These are phyloP conservation scores for Raddia guianensis DNA, from an alignment of 176 grass and related monocot species.

Conservation along the genomic window DNA sequence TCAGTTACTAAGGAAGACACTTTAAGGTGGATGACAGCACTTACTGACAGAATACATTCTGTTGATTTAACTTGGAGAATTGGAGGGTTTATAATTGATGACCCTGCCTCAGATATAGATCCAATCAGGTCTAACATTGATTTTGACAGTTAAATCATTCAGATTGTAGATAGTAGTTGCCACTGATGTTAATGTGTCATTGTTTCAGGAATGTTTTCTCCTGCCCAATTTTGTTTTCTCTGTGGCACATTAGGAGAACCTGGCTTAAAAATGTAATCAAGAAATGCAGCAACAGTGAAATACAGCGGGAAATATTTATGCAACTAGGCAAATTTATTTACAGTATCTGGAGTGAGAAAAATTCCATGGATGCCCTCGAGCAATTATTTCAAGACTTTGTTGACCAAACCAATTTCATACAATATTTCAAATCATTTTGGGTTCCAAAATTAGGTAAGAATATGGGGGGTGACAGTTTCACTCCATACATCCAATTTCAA, in stretches of 20 bases:
- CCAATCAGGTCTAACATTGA: constrained; percentile 65
- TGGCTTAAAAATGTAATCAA: constrained; percentile 92
- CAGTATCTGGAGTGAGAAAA: constrained; percentile 68
- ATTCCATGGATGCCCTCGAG: constrained; percentile 64
- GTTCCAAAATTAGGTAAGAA: constrained; percentile 89
- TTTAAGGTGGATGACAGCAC: constrained; percentile 84
- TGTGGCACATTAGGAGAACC: constrained; percentile 79
- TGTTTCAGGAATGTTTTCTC: constrained; percentile 70
- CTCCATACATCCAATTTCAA: constrained; percentile 1
- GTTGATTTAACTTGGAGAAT: constrained; percentile 69
- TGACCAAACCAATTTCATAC: constrained; percentile 75
- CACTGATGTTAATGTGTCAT: constrained; percentile 28
- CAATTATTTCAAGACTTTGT: constrained; percentile 87
- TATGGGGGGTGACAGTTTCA: not conserved
- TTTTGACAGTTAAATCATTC: not conserved
- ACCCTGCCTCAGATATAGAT: constrained; percentile 76
- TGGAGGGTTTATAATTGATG: constrained; percentile 75
- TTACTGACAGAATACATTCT: constrained; percentile 65
- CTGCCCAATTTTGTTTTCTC: constrained; percentile 78
- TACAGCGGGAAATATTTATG: constrained; percentile 68
- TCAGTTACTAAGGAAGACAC: constrained; percentile 81
- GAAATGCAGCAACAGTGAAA: constrained; percentile 75
- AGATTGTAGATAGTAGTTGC: not conserved
- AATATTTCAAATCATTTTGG: constrained; percentile 95
- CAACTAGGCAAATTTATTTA: constrained; percentile 72